These are phyloP conservation scores for Tuber melanosporum DNA, from an alignment of 495 filamentous ascomycete species.

Conservation along the genomic window DNA sequence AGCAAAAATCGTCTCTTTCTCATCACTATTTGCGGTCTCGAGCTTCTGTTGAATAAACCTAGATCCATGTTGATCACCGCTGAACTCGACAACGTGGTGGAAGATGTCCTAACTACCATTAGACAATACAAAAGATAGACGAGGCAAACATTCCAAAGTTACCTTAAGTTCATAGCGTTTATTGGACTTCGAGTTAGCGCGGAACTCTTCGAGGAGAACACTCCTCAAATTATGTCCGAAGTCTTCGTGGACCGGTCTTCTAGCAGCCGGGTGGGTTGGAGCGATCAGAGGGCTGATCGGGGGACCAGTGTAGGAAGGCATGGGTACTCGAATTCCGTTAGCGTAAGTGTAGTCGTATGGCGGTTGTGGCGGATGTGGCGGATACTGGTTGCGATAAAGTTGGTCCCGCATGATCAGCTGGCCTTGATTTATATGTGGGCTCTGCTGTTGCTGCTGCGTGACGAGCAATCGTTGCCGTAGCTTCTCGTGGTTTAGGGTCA, in stretches of 20 bases:
- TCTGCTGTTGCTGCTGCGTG: conserved; percentile 49
- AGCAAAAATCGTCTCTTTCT: conserved; percentile 87
- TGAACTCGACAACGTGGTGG: conserved; percentile 84
- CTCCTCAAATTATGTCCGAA: conserved; percentile 57
- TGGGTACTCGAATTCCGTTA: conserved; percentile 43
- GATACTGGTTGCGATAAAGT: conserved; percentile 46
- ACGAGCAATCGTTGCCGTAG: conserved; percentile 40
- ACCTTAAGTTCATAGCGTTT: conserved; percentile 82
- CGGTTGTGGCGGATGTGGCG: conserved; percentile 37
- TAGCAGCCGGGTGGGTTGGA: conserved; percentile 45
- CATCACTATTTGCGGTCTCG: conserved; percentile 90
- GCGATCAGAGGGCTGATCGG: conserved; percentile 45
- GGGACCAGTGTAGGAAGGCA: conserved; percentile 42
- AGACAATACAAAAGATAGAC: neutral
- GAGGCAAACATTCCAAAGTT: conserved; percentile 10
- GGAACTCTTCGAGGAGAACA: conserved; percentile 70
- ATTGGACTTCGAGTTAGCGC: conserved; percentile 63
- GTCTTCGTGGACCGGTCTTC: conserved; percentile 56
- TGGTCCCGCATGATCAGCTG: conserved; percentile 41
- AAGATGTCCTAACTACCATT: conserved; percentile 65
- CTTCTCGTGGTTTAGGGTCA: conserved; percentile 38
- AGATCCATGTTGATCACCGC: conserved; percentile 91
- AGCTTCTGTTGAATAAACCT: conserved; percentile 94
- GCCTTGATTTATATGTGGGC: conserved; percentile 40
- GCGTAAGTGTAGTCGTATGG: conserved; percentile 41